These are phyloP conservation scores for Evernia prunastri DNA, from an alignment of 495 filamentous ascomycete genomes.

Conservation along the genomic window DNA sequence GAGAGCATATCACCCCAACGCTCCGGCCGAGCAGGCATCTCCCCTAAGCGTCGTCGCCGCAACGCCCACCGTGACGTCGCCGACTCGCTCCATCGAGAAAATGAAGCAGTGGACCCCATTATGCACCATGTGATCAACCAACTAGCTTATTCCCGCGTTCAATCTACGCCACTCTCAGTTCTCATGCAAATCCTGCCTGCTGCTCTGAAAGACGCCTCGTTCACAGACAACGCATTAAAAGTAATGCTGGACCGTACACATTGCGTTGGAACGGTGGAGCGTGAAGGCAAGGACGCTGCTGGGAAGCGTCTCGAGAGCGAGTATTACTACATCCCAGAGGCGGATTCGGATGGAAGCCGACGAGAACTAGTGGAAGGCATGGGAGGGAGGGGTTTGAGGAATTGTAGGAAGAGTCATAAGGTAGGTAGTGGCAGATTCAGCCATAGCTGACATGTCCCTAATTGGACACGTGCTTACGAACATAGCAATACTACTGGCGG, in stretches of 20 bases:
- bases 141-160: constrained; percentile 88
- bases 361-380: constrained; percentile 79
- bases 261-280: constrained; percentile 79
- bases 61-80: constrained; percentile 15
- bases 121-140: constrained; percentile 87
- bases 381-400: constrained; percentile 78
- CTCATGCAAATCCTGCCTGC: constrained; percentile 79
- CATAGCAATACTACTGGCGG: constrained; percentile 91
- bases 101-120: constrained; percentile 31
- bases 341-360: constrained; percentile 71
- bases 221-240: constrained; percentile 27
- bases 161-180: constrained; percentile 84
- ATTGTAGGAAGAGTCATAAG: constrained; percentile 93
- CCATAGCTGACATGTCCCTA: constrained; percentile 8
- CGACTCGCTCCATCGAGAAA: constrained; percentile 12
- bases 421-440: constrained; percentile 42
- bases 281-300: constrained; percentile 92
- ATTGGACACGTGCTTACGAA: constrained; percentile 27
- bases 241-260: constrained; percentile 61
- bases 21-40: constrained; percentile 19
- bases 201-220: constrained; percentile 45
- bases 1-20: constrained; percentile 38
- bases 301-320: constrained; percentile 91
- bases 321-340: constrained; percentile 94
- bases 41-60: constrained; percentile 25